Conservation (phyloP, 2,329 filamentous ascomycete species). For the Neoarthrinium moseri region DNA sequence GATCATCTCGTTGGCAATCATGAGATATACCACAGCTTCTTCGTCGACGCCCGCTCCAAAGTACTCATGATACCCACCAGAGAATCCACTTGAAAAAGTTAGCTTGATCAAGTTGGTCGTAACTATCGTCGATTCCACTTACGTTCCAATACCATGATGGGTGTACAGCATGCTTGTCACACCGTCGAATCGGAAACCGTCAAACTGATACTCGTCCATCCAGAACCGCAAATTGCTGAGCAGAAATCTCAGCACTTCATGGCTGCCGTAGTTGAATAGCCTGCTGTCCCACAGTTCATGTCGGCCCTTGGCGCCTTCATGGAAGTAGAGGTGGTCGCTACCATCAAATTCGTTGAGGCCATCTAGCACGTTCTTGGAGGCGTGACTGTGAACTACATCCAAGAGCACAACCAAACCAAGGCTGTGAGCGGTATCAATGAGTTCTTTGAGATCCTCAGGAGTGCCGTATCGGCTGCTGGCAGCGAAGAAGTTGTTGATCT, state of each 20-base stretch:
- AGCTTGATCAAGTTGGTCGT: slow-evolving; percentile 14
- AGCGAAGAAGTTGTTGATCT: slow-evolving; percentile 98
- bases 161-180: slow-evolving; percentile 97
- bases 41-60: slow-evolving; percentile 88
- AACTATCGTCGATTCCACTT: slow-evolving; percentile 44
- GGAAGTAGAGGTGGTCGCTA: slow-evolving; percentile 94
- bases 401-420: slow-evolving; percentile 88
- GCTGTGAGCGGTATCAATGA: slow-evolving; percentile 91
- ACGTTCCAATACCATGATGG: slow-evolving; percentile 97
- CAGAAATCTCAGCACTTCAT: slow-evolving; percentile 94
- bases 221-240: slow-evolving; percentile 95
- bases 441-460: slow-evolving; percentile 92
- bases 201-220: slow-evolving; percentile 98
- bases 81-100: slow-evolving; percentile 72
- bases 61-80: slow-evolving; percentile 97
- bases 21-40: slow-evolving; percentile 91
- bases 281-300: slow-evolving; percentile 97
- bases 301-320: slow-evolving; percentile 76
- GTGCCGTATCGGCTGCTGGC: slow-evolving; percentile 92
- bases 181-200: slow-evolving; percentile 96
- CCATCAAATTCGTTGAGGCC: slow-evolving; percentile 96
- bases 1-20: slow-evolving; percentile 94
- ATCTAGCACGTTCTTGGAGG: slow-evolving; percentile 94
- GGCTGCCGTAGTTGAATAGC: slow-evolving; percentile 93
- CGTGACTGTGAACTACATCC: slow-evolving; percentile 96